phyloP scores from a whole-genome alignment of 768 basidiomycete species.

The Paxillus involutus region DNA sequence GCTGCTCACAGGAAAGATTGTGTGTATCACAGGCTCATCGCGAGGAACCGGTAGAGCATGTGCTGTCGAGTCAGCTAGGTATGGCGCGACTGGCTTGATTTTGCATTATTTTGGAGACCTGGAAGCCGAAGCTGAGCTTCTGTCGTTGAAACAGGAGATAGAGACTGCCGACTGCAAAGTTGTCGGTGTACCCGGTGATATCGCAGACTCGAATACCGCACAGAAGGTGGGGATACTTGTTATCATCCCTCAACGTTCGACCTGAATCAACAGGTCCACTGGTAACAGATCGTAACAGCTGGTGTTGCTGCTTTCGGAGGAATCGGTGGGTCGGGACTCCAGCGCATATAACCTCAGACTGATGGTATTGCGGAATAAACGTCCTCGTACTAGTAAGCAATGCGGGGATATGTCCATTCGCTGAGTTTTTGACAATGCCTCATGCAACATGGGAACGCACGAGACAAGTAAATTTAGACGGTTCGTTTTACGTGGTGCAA shows the following conservation, averaged over 20 bases:
- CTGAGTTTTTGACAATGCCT: conserved; percentile 63
- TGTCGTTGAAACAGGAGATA: conserved; percentile 46
- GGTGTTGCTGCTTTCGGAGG: conserved; percentile 61
- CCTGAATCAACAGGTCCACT: not conserved
- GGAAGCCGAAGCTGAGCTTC: conserved; percentile 50
- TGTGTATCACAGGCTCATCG: conserved; percentile 73
- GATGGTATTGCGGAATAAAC: conserved; percentile 25
- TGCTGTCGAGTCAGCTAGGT: conserved; percentile 61
- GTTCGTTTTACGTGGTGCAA: conserved; percentile 71
- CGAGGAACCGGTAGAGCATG: conserved; percentile 74
- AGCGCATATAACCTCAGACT: not conserved
- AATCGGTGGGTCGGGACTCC: conserved; percentile 51
- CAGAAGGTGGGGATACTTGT: conserved; percentile 39
- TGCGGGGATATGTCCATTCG: conserved; percentile 75
- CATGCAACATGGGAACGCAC: conserved; percentile 35
- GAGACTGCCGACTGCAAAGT: conserved; percentile 37
- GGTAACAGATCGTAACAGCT: conserved; percentile 54
- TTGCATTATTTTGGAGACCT: conserved; percentile 68
- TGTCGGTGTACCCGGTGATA: conserved; percentile 63
- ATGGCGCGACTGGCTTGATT: conserved; percentile 58
- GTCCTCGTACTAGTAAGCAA: conserved; percentile 54
- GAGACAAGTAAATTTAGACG: conserved; percentile 66
- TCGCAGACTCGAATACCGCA: conserved; percentile 56
- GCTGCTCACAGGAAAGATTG: conserved; percentile 54
- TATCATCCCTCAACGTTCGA: not conserved